Conservation (phyloP, 768 basidiomycete species). For the Sarcodon sp. region DNA sequence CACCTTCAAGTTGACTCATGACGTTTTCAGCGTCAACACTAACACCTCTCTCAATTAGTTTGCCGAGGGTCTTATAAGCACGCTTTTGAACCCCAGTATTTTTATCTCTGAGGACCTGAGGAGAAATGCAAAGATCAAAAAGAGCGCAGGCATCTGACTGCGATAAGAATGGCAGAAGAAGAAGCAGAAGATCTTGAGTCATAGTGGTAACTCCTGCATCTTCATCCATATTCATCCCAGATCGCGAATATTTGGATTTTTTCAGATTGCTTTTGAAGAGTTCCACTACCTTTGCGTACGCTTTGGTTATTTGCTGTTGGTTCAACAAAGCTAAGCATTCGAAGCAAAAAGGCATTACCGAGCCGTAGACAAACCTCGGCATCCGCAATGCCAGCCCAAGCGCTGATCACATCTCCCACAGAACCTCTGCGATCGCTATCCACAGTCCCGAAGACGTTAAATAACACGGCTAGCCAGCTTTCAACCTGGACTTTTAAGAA, state of each 20-base stretch:
- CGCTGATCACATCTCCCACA: slow-evolving; percentile 79
- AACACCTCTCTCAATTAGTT: slow-evolving; percentile 56
- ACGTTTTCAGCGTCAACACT: slow-evolving; percentile 40
- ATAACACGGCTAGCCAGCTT: slow-evolving; percentile 90
- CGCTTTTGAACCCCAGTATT: slow-evolving; percentile 94
- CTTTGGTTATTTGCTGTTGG: slow-evolving; percentile 59
- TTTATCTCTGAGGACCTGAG: slow-evolving; percentile 55
- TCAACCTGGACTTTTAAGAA: slow-evolving; percentile 71
- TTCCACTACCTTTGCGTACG: slow-evolving; percentile 64
- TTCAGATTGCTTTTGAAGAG: slow-evolving; percentile 57
- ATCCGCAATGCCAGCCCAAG: slow-evolving; percentile 77
- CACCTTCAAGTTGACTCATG: slow-evolving; percentile 51
- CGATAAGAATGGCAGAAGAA: slow-evolving; percentile 71
- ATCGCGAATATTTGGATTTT: slow-evolving; percentile 20
- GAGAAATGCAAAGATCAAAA: slow-evolving; percentile 55
- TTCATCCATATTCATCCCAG: slow-evolving; percentile 21
- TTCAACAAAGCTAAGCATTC: background rate
- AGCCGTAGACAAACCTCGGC: slow-evolving; percentile 35
- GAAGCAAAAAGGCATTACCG: background rate
- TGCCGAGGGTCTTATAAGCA: slow-evolving; percentile 78
- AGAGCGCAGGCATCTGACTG: slow-evolving; percentile 44
- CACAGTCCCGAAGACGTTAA: slow-evolving; percentile 90
- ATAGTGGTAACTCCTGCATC: slow-evolving; percentile 40
- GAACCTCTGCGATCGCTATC: slow-evolving; percentile 59
- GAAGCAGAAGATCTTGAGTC: slow-evolving; percentile 74